These are phyloP conservation scores for Dimargaris cristalligena DNA, from an alignment of 192 early-diverging fungal genomes.

Conservation along the genomic window DNA sequence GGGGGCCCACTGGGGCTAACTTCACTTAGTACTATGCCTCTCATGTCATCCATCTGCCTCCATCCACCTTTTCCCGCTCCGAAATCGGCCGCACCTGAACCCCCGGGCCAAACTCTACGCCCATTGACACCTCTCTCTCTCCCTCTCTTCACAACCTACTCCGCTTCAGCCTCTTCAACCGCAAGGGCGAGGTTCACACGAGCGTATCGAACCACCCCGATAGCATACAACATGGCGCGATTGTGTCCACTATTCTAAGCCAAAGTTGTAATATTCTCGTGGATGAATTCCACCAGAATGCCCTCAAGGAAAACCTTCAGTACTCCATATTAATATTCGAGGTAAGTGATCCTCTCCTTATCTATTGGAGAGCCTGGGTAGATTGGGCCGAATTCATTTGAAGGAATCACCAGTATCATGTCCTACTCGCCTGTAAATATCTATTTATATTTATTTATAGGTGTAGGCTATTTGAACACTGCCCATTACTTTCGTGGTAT, in stretches of 20 bases:
- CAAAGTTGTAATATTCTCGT: not conserved
- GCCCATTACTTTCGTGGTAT: not conserved
- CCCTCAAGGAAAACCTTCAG: not conserved
- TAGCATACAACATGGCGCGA: not conserved
- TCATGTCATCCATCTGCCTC: not conserved
- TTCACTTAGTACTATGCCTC: not conserved
- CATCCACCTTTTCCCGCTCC: not conserved
- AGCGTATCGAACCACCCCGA: conserved; percentile 9
- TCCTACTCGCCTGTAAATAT: not conserved
- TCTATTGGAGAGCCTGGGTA: not conserved
- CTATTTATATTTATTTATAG: not conserved
- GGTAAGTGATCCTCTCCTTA: not conserved
- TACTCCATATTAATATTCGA: not conserved
- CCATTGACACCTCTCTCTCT: not conserved
- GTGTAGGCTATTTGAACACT: not conserved
- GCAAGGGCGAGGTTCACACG: conserved; percentile 7
- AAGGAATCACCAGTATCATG: not conserved
- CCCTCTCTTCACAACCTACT: not conserved
- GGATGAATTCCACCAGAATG: not conserved
- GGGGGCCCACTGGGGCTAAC: not conserved
- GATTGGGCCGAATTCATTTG: too few species aligned
- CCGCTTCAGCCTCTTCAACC: not conserved
- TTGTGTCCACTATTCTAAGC: conserved; percentile 2
- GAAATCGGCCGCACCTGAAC: not conserved
- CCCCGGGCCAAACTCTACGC: not conserved